Conservation (phyloP, 2,329 filamentous ascomycete genomes). For the Pseudocercospora crystallina region DNA sequence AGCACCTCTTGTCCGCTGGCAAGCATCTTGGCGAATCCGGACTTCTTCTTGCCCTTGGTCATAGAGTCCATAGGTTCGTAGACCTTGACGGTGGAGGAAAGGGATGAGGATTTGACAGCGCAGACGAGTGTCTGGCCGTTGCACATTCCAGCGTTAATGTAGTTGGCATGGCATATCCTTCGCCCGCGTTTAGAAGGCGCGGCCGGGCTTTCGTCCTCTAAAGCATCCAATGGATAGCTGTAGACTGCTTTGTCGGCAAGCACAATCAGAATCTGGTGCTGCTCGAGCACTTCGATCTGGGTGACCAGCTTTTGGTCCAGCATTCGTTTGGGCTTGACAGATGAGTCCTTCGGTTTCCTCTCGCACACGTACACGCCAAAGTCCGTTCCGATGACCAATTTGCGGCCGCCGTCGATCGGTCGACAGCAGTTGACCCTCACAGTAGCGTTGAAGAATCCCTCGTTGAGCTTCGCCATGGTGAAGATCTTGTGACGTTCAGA, state of each 20-base stretch:
- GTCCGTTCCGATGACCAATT: conserved; percentile 92
- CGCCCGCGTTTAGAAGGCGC: conserved; percentile 80
- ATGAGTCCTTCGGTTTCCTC: conserved; percentile 78
- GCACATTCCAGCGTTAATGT: conserved; percentile 97
- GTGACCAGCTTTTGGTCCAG: conserved; percentile 85
- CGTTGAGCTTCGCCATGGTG: conserved; percentile 68
- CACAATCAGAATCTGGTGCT: conserved; percentile 88
- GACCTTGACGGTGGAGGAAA: conserved; percentile 98
- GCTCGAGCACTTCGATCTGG: conserved; percentile 93
- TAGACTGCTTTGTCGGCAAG: conserved; percentile 89
- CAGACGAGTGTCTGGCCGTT: conserved; percentile 92
- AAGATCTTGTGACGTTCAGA: conserved; percentile 73
- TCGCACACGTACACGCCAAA: conserved; percentile 91
- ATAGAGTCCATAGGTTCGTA: conserved; percentile 96
- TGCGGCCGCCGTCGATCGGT: conserved; percentile 91
- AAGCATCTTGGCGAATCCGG: conserved; percentile 94
- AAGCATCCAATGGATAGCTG: conserved; percentile 81
- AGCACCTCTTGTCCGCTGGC: conserved; percentile 89
- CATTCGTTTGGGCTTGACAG: conserved; percentile 72
- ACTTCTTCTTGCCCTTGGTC: conserved; percentile 81
- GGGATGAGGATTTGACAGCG: conserved; percentile 88
- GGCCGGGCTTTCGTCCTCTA: conserved; percentile 76
- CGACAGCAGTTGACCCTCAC: conserved; percentile 94
- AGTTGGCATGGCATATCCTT: conserved; percentile 97
- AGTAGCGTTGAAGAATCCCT: conserved; percentile 84